Evolutionary conservation across 208 protist species (phyloP).

Genomic region (Balamuthia mandrillaris): DNA sequence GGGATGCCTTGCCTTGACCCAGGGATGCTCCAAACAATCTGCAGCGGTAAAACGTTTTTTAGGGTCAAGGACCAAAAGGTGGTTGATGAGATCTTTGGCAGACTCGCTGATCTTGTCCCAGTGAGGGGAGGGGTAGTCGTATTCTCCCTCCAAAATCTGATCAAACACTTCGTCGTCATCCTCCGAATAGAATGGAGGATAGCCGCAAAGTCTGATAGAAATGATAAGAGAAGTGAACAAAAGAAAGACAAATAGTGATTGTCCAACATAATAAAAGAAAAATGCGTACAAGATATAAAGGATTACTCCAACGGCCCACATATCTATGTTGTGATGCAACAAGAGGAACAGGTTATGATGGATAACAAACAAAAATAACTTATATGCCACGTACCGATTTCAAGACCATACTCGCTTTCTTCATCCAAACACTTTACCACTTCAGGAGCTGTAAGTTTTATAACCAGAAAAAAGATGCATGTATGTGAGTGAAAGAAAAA

Average conservation of each 20-base stretch:
- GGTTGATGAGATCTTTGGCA: slow-evolving; percentile 61
- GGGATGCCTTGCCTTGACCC: slow-evolving; percentile 31
- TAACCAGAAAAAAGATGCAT: too few species aligned
- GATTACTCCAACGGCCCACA: slow-evolving; percentile 69
- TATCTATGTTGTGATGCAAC: slow-evolving; percentile 40
- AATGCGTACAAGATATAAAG: slow-evolving; percentile 59
- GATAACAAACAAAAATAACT: not conserved
- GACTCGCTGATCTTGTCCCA: not conserved
- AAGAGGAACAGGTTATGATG: not conserved
- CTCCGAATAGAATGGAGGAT: slow-evolving; percentile 59
- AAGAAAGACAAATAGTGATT: not conserved
- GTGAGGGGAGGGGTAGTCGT: slow-evolving; percentile 51
- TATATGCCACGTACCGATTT: slow-evolving; percentile 50
- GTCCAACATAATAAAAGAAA: not conserved
- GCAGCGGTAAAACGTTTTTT: slow-evolving; percentile 53
- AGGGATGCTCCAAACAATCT: slow-evolving; percentile 66
- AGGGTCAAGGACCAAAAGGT: slow-evolving; percentile 59
- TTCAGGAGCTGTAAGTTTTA: slow-evolving; percentile 60
- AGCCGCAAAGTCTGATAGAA: slow-evolving; percentile 48
- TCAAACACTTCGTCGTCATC: slow-evolving; percentile 59
- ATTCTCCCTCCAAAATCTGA: slow-evolving; percentile 51
- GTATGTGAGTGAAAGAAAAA: not conserved
- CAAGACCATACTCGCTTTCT: not conserved
- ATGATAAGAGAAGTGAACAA: not conserved
- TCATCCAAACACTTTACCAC: slow-evolving; percentile 41